Evolutionary conservation across 2,329 filamentous ascomycete genomes (phyloP).

Genomic region (Pseudocercospora eumusae): DNA sequence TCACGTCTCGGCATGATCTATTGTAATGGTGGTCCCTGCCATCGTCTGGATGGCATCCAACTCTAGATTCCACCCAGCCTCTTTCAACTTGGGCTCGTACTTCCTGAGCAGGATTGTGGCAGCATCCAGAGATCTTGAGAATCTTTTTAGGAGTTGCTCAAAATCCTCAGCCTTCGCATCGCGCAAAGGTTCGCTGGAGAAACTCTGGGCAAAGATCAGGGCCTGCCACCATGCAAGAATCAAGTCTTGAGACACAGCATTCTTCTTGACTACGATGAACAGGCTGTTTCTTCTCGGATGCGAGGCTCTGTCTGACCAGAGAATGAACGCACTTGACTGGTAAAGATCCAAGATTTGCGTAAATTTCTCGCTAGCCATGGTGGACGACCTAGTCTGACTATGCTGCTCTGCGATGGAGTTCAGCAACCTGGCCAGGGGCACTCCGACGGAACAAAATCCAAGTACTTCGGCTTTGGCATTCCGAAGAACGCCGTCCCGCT

Average conservation of each 20-base stretch:
- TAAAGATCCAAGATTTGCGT: constrained; percentile 56
- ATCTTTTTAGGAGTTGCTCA: constrained; percentile 39
- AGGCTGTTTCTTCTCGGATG: constrained; percentile 31
- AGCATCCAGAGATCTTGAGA: constrained; percentile 46
- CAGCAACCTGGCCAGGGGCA: constrained; percentile 32
- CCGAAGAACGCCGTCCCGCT: constrained; percentile 66
- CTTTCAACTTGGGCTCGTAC: constrained; percentile 46
- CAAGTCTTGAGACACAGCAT: constrained; percentile 52
- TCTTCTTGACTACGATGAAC: constrained; percentile 66
- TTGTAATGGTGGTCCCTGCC: constrained; percentile 47
- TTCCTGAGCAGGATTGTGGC: constrained; percentile 49
- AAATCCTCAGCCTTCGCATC: constrained; percentile 20
- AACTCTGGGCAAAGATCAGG: constrained; percentile 46
- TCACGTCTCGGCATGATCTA: constrained; percentile 11
- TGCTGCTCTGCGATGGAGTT: constrained; percentile 26
- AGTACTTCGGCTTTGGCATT: constrained; percentile 50
- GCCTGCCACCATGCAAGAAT: constrained; percentile 66
- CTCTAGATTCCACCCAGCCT: constrained; percentile 66
- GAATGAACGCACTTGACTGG: constrained; percentile 53
- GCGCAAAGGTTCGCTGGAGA: constrained; percentile 5
- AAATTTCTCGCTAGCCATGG: constrained; percentile 27
- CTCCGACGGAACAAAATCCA: constrained; percentile 59
- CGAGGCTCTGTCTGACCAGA: constrained; percentile 54
- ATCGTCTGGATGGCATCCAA: constrained; percentile 67
- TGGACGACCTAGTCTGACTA: constrained; percentile 35